Evolutionary conservation across 2,329 filamentous ascomycete genomes (phyloP).

Genomic region (Alternaria brassicae): DNA sequence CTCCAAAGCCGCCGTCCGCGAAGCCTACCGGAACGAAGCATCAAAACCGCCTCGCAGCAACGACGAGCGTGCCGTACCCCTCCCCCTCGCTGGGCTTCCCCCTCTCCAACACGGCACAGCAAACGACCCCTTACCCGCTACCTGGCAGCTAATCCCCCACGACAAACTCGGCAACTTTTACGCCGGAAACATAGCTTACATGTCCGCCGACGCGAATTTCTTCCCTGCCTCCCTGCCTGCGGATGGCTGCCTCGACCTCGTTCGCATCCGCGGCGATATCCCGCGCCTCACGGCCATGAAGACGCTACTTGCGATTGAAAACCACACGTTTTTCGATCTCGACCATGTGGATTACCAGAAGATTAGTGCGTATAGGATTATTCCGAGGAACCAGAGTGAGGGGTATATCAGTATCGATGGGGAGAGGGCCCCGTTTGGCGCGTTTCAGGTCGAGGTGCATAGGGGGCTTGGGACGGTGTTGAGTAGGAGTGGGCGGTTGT

Average conservation of each 20-base stretch:
- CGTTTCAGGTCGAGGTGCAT: conserved; percentile 92
- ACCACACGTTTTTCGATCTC: conserved; percentile 79
- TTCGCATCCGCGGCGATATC: conserved; percentile 80
- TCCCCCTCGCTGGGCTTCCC: conserved; percentile 63
- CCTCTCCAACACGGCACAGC: conserved; percentile 79
- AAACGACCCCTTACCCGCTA: conserved; percentile 75
- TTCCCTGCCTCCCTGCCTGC: conserved; percentile 82
- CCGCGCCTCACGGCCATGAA: conserved; percentile 69
- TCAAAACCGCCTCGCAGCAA: conserved; percentile 30
- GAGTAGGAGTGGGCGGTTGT: conserved; percentile 73
- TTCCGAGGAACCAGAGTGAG: conserved; percentile 65
- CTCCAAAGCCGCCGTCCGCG: conserved; percentile 75
- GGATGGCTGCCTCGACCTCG: conserved; percentile 85
- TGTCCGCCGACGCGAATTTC: conserved; percentile 87
- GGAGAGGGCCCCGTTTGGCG: conserved; percentile 83
- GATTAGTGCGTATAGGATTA: conserved; percentile 83
- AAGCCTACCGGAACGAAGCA: conserved; percentile 66
- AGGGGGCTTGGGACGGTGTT: conserved; percentile 82
- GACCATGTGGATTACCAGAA: conserved; percentile 82
- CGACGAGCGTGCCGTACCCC: conserved; percentile 35
- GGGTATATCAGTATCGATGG: conserved; percentile 96
- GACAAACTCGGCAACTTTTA: conserved; percentile 91
- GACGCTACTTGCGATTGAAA: conserved; percentile 75
- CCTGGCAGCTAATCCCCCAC: conserved; percentile 76
- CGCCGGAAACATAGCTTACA: conserved; percentile 91